Conservation (phyloP, 2,329 filamentous ascomycete species). For the Aphanoascus verrucosus region DNA sequence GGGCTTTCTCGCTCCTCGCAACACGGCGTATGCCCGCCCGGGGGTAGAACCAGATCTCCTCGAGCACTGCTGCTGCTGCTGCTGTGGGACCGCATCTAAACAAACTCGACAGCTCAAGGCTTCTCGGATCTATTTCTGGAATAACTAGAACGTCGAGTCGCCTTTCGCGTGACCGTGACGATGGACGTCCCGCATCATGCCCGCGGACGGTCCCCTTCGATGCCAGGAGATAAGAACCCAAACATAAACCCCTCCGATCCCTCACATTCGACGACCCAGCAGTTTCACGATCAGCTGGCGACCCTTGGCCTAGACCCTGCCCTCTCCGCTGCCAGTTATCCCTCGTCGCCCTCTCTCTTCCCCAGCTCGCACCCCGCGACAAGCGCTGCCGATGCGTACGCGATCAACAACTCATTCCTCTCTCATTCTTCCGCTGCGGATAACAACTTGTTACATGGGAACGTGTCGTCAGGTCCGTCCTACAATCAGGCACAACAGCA, state of each 20-base stretch:
- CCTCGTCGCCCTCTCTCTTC: slow-evolving; percentile 17
- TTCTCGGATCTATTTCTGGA: slow-evolving; percentile 10
- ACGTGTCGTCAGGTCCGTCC: slow-evolving; percentile 26
- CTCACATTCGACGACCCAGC: slow-evolving; percentile 21
- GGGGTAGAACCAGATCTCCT: background rate
- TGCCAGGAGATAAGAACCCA: slow-evolving; percentile 27
- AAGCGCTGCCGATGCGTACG: slow-evolving; percentile 27
- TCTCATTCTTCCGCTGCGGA: slow-evolving; percentile 24
- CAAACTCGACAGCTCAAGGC: background rate
- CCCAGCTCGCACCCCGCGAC: slow-evolving; percentile 21
- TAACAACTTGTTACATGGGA: slow-evolving; percentile 16
- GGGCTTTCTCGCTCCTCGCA: background rate
- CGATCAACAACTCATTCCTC: slow-evolving; percentile 29
- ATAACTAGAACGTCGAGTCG: background rate
- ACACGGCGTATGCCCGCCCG: background rate
- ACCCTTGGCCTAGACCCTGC: slow-evolving; percentile 29
- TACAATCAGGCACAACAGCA: slow-evolving; percentile 27
- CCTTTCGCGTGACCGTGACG: slow-evolving; percentile 5
- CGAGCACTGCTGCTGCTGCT: background rate
- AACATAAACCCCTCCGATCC: slow-evolving; percentile 16
- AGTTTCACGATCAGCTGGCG: slow-evolving; percentile 26
- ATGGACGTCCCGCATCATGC: slow-evolving; percentile 20
- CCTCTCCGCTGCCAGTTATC: slow-evolving; percentile 27
- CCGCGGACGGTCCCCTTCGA: slow-evolving; percentile 30
- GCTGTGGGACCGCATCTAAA: background rate